Evolutionary conservation across 192 early-diverging fungal genomes (phyloP).

Genomic region (Gamsiella multidivaricata): DNA sequence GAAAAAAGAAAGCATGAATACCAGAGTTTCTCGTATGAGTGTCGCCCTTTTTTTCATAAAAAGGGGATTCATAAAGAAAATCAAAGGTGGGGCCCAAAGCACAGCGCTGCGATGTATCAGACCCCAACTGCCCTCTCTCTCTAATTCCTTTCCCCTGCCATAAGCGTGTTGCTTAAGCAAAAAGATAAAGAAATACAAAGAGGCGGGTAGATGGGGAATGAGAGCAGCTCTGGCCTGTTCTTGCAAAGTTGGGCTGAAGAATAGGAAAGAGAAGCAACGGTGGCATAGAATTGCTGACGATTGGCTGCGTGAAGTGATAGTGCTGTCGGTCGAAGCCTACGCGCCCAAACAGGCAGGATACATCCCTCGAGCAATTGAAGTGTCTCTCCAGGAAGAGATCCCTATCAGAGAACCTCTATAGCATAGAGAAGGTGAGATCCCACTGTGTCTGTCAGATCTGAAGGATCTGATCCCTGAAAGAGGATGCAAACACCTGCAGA

Average conservation of each 20-base stretch:
- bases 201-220: not conserved
- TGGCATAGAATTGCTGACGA: conserved; percentile 28
- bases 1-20: conserved; percentile 24
- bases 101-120: conserved; percentile 50
- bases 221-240: conserved; percentile 40
- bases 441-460: too few species aligned
- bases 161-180: not conserved
- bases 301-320: too few species aligned
- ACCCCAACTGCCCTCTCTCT: not conserved
- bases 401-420: too few species aligned
- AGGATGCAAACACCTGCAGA: not conserved
- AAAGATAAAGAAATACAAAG: not conserved
- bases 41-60: conserved; percentile 30
- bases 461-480: not conserved
- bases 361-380: not conserved
- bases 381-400: too few species aligned
- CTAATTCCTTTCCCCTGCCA: not conserved
- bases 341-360: not conserved
- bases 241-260: conserved; percentile 13
- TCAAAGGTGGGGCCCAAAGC: conserved; percentile 37
- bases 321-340: too few species aligned
- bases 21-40: conserved; percentile 57
- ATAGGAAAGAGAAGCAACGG: not conserved
- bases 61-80: conserved; percentile 54
- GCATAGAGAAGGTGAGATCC: too few species aligned